Conservation (phyloP, 2,329 filamentous ascomycete species). For the Paracoccidioides lutzii region DNA sequence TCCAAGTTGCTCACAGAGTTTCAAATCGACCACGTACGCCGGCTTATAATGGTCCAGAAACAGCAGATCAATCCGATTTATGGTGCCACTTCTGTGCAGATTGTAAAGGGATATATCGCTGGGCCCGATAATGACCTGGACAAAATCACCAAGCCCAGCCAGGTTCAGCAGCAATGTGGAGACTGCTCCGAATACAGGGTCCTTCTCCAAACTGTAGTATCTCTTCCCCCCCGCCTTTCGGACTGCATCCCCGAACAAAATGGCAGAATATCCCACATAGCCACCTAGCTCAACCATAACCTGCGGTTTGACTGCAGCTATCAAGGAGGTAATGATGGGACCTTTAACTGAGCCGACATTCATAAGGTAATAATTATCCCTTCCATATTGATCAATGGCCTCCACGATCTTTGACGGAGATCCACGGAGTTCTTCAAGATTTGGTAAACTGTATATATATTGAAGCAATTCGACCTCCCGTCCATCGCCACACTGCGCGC, state of each 20-base stretch:
- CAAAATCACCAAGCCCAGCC: constrained; percentile 57
- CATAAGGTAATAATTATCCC: constrained; percentile 60
- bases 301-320: constrained; percentile 51
- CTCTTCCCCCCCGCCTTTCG: constrained; percentile 48
- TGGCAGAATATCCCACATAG: constrained; percentile 70
- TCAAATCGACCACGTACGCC: constrained; percentile 59
- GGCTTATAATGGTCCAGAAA: constrained; percentile 76
- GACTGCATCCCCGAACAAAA: constrained; percentile 58
- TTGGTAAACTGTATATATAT: constrained; percentile 50
- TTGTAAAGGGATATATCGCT: constrained; percentile 53
- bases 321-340: constrained; percentile 54
- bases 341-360: constrained; percentile 68
- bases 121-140: constrained; percentile 57
- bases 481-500: constrained; percentile 50
- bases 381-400: constrained; percentile 57
- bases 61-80: constrained; percentile 54
- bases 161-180: constrained; percentile 57
- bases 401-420: constrained; percentile 51
- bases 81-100: constrained; percentile 40
- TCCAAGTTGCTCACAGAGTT: constrained; percentile 59
- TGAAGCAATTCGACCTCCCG: constrained; percentile 61
- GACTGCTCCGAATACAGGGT: constrained; percentile 60
- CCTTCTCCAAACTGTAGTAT: constrained; percentile 62
- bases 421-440: constrained; percentile 50
- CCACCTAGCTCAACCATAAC: constrained; percentile 68